phyloP scores from a whole-genome alignment of 352 stramenopile genomes.

The Nannochloropsis limnetica region DNA sequence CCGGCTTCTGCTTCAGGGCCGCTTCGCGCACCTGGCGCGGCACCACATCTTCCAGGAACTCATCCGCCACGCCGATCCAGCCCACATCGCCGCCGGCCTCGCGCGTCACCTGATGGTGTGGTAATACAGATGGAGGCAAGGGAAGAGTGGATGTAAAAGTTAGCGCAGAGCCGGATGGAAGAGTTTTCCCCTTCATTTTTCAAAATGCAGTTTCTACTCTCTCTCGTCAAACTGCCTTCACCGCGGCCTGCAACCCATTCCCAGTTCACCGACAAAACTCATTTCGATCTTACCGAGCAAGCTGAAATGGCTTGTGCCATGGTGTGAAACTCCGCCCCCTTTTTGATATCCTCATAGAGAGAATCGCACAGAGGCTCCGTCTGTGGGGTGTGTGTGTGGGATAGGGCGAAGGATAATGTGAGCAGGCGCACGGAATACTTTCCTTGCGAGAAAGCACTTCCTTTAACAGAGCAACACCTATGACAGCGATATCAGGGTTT shows the following conservation, averaged over 20 bases:
- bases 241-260: not conserved
- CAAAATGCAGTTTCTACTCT: not conserved
- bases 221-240: not conserved
- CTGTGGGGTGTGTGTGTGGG: not conserved
- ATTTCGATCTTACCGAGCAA: conserved; percentile 29
- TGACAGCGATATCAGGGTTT: not conserved
- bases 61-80: conserved; percentile 8
- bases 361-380: conserved; percentile 16
- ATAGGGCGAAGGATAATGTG: not conserved
- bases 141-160: not conserved
- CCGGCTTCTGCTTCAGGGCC: conserved; percentile 28
- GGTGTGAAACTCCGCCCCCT: conserved; percentile 29
- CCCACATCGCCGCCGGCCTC: conserved; percentile 26
- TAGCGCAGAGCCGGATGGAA: not conserved
- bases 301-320: not conserved
- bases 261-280: not conserved
- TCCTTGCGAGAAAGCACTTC: too few relatives aligned
- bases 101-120: not conserved
- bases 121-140: not conserved
- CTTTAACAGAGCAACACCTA: not conserved
- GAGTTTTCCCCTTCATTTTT: not conserved
- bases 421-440: not conserved
- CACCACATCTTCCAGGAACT: conserved; percentile 10
- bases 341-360: conserved; percentile 10
- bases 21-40: conserved; percentile 14